Base-by-base conservation (phyloP, 495 filamentous ascomycete genomes). In the Lasiosphaeria hispida region DNA sequence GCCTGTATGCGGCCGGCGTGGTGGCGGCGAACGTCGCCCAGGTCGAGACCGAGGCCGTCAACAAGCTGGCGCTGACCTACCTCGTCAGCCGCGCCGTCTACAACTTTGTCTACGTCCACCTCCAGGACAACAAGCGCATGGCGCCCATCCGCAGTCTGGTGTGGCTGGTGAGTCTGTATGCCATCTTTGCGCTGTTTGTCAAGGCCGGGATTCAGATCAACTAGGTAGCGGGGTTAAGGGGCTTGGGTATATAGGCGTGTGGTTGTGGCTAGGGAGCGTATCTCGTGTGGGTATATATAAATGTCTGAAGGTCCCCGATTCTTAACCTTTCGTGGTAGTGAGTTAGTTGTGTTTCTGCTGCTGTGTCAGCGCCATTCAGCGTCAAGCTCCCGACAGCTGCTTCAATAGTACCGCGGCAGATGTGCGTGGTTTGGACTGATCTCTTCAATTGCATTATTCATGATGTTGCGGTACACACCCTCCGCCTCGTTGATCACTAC, bases 11-110 rank as follows among this genome's bases (percentile, higher is more conserved):
- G 0, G 75, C 78, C 0, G 76, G 67, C 38, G 74, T 83, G 17
- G 75, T 77, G 8, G 81, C 79, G 0, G 81, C 73, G 10, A 83
- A 83, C 53, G 57, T 58, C 2, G 72, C 78, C 0, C 62, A 69
- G 8, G 45, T 82, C 0, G 34, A 63, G 23, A 43, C 60, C 6
- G 50, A 17, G 0, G 67, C 56, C 42, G 50, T 81, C 37, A 83
- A 83, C 62, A 23, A 41, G 18, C 62, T 81, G 7, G 64, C 72
- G 35, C 43, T 76, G 7, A 63, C 60, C 8, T 81, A 83, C 55
- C 30, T 82, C 13, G 63, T 53, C 13, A 72, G 65, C 48, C 71
- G 80, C 14, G 40, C 72, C 19, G 60, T 71, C 17, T 83, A 79
- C 67, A 77, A 75, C 57, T 70, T 64, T 41, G 57, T 77, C 37